Conservation (phyloP, 106 monocot species). For the Platanthera guangdongensis region DNA sequence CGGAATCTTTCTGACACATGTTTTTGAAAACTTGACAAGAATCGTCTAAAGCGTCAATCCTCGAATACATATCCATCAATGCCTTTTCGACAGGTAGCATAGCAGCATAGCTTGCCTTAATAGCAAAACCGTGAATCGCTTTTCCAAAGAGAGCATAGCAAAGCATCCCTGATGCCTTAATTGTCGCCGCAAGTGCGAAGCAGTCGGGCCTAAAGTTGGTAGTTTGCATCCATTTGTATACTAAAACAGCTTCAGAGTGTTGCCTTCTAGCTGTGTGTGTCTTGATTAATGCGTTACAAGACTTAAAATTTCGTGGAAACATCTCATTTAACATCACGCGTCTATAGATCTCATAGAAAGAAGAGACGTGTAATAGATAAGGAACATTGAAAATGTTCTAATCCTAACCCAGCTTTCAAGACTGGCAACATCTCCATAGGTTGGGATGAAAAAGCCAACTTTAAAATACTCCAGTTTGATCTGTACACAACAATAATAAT, state of each 20-base stretch:
- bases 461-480: no score
- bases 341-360: neutral
- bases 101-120: conserved; percentile 15
- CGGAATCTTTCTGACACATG: conserved; percentile 32
- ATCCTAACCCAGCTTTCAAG: no score
- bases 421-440: no score
- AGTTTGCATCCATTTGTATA: conserved; percentile 19
- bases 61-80: conserved; percentile 52
- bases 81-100: conserved; percentile 27
- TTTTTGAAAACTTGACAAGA: conserved; percentile 28
- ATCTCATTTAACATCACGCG: conserved; percentile 24
- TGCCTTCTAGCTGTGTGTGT: conserved; percentile 8
- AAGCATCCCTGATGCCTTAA: conserved; percentile 34
- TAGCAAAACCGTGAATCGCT: conserved; percentile 39
- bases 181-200: conserved; percentile 30
- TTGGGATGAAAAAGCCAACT: no score
- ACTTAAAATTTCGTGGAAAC: conserved; percentile 12
- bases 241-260: conserved; percentile 5
- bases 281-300: conserved; percentile 18
- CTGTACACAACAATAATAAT: no score
- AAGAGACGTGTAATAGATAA: neutral
- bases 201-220: conserved; percentile 17
- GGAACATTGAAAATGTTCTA: neutral
- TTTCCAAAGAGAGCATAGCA: neutral
- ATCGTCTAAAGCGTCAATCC: conserved; percentile 21